These are phyloP conservation scores for Penicillium sp. DNA, from an alignment of 2,329 filamentous ascomycete genomes.

Conservation along the genomic window DNA sequence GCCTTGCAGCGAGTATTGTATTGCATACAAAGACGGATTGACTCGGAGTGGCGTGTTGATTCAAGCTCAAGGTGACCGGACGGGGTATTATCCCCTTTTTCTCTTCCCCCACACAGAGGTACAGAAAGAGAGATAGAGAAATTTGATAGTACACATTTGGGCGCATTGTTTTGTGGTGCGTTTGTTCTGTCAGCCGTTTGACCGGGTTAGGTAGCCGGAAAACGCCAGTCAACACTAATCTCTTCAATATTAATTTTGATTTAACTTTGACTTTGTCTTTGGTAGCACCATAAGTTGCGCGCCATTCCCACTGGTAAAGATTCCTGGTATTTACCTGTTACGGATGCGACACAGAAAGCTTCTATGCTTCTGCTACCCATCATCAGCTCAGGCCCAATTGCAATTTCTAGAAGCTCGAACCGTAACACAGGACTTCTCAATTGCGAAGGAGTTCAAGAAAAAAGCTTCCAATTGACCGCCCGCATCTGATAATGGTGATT, in stretches of 20 bases:
- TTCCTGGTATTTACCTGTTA: slow-evolving; percentile 2
- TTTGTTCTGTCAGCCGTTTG: slow-evolving; percentile 24
- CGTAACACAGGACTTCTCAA: slow-evolving; percentile 7
- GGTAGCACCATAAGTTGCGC: slow-evolving; percentile 8
- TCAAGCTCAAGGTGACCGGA: neutral
- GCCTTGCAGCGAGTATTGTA: slow-evolving; percentile 4
- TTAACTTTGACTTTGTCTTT: neutral
- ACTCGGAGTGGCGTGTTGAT: neutral
- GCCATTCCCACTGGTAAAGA: slow-evolving; percentile 4
- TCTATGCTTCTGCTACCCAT: slow-evolving; percentile 21
- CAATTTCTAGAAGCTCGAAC: slow-evolving; percentile 21
- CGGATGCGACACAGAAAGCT: slow-evolving; percentile 7
- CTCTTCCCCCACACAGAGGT: neutral
- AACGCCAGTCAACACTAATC: slow-evolving; percentile 10
- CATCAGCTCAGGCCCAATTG: slow-evolving; percentile 15
- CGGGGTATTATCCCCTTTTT: neutral
- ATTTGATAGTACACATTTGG: neutral
- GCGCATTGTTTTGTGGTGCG: neutral
- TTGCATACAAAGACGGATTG: slow-evolving; percentile 1
- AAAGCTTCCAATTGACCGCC: neutral
- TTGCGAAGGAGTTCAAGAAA: neutral
- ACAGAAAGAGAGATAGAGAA: neutral
- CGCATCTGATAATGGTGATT: neutral
- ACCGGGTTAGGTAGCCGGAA: slow-evolving; percentile 9
- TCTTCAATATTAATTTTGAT: neutral